Percentiles rank a stretch among this genome's conserved stretches.
Evolutionary conservation across 345 rosid species (phyloP).

Genomic region (Combretum micranthum): DNA sequence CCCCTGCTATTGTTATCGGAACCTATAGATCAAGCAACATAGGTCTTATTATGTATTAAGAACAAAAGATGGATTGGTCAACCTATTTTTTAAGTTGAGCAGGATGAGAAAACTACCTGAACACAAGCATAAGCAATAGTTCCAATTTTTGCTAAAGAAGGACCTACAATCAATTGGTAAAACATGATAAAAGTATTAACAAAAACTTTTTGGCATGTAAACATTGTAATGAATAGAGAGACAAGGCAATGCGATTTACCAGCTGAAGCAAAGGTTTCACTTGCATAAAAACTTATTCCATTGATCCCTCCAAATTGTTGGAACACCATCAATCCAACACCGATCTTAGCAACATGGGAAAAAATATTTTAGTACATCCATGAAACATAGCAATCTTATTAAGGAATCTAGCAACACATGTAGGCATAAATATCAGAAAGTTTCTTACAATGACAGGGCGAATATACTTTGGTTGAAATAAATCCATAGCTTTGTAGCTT

Average conservation of each 20-base stretch:
- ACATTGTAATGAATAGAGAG: neutral
- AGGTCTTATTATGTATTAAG: neutral
- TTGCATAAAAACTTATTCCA: slow-evolving; percentile 77
- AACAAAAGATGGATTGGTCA: neutral
- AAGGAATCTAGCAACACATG: neutral
- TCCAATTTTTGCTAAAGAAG: slow-evolving; percentile 62
- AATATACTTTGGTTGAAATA: slow-evolving; percentile 44
- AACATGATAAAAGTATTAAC: neutral
- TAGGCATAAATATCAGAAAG: neutral
- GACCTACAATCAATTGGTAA: slow-evolving; percentile 39
- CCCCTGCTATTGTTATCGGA: slow-evolving; percentile 73
- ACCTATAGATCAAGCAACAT: slow-evolving; percentile 27
- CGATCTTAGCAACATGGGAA: slow-evolving; percentile 42
- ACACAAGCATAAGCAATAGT: slow-evolving; percentile 76
- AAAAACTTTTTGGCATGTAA: neutral
- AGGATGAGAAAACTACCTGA: slow-evolving; percentile 36
- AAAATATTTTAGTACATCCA: too few species aligned
- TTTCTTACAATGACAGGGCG: slow-evolving; percentile 55
- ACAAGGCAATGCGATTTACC: slow-evolving; percentile 32
- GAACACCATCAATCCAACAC: slow-evolving; percentile 75
- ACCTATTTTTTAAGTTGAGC: neutral
- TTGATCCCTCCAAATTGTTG: slow-evolving; percentile 87
- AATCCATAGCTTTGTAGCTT: slow-evolving; percentile 43
- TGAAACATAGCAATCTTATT: too few species aligned
- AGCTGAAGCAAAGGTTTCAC: slow-evolving; percentile 76